Evolutionary conservation across 306 rosid genomes (phyloP).

Genomic region (Medicago ruthenica): DNA sequence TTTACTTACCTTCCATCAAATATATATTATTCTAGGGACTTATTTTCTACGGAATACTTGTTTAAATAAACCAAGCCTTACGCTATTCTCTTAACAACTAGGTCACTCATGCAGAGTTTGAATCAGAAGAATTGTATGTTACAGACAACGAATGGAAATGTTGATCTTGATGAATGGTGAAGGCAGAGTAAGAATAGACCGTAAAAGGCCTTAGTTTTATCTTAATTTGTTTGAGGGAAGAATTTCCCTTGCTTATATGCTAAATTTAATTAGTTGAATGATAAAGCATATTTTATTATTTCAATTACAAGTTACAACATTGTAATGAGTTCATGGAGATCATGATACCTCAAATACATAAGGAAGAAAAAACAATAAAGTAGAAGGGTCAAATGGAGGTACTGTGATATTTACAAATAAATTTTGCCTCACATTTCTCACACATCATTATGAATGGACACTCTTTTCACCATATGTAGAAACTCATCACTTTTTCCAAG

Average conservation of each 20-base stretch:
- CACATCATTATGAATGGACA: conserved; percentile 17
- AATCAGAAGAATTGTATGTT: too few relatives aligned
- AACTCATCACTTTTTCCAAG: background rate
- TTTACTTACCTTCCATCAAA: too few relatives aligned
- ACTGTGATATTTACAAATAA: conserved; percentile 8
- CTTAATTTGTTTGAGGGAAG: background rate
- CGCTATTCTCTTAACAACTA: too few relatives aligned
- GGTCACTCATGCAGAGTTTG: too few relatives aligned
- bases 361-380: background rate
- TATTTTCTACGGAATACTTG: too few relatives aligned
- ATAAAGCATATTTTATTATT: conserved; percentile 15
- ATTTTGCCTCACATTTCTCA: background rate
- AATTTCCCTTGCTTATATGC: conserved; percentile 6
- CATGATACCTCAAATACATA: conserved; percentile 33
- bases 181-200: conserved; percentile 11
- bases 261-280: conserved; percentile 8
- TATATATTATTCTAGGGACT: too few relatives aligned
- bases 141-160: too few relatives aligned
- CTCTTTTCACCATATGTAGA: background rate
- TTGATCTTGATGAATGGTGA: too few relatives aligned
- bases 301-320: background rate
- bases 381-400: conserved; percentile 14
- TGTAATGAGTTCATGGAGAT: conserved; percentile 19
- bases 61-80: too few relatives aligned
- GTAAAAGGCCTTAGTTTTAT: conserved; percentile 22